Evolutionary conservation across 2,329 filamentous ascomycete species (phyloP), one percentile per base, ranked within the genome.

Genomic region (Pseudogymnoascus sp.): DNA sequence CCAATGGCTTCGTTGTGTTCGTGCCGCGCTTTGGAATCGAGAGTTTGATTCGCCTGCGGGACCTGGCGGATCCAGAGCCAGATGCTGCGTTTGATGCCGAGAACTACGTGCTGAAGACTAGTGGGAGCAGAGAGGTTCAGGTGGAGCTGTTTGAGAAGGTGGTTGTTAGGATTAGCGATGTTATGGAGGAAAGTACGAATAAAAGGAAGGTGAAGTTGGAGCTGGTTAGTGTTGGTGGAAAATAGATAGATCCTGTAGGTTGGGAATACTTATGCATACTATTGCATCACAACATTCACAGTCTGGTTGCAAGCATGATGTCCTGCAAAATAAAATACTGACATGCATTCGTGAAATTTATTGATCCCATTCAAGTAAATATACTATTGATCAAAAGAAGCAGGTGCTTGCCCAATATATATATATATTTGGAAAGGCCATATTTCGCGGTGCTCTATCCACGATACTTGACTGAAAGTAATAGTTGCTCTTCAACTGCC

Each of bases 11-110:
- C 70, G 95, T 98, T 16, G 93, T 98, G 10, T 93, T 98, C 66
- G 93, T 99, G 60, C 95, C 95, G 6, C 82, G 91, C 14, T 99
- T 99, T 75, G 95, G 95, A 41, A 96, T 99, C 70, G 95, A 99
- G 79, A 89, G 91, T 41, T 78, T 97, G 66, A 95, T 99, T 67
- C 84, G 93, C 10, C 78, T 98, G 69, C 82, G 91, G 64, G 95
- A 98, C 77, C 81, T 98, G 64, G 88, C 87, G 3, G 84, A 89
- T 14, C 83, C 86, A 0, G 91, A 90, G 74, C 90, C 92, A 1
- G 89, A 93, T 67, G 89, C 89, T 59, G 84, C 84, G 33, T 98
- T 91, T 73, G 91, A 99, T 75, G 84, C 87, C 0, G 95, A 97
- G 73, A 87, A 89, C 64, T 99, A 96, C 75, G 84, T 85, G 53